Percentiles rank a stretch among this genome's conserved stretches.
These are phyloP conservation scores for Mortierella sp. DNA, from an alignment of 371 early-diverging fungal genomes.

Conservation along the genomic window DNA sequence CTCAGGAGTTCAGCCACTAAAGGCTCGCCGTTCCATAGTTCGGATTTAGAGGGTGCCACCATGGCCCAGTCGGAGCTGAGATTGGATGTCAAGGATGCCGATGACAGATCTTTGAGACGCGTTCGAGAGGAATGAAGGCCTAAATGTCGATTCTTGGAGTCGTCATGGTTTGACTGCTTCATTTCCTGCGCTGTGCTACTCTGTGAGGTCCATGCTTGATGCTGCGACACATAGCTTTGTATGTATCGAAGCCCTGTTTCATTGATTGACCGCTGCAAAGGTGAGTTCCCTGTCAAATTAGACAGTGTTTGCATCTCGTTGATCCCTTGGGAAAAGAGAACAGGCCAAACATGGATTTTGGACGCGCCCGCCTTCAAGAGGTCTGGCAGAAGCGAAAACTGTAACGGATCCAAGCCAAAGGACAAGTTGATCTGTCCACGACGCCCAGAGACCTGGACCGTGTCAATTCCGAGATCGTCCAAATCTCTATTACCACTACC, in stretches of 20 bases:
- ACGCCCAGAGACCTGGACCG: conserved; percentile 43
- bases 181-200: not conserved
- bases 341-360: conserved; percentile 36
- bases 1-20: conserved; percentile 31
- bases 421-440: conserved; percentile 35
- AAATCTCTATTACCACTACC: not conserved
- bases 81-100: conserved; percentile 33
- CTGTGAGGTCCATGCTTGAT: conserved; percentile 35
- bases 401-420: conserved; percentile 38
- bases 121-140: conserved; percentile 9
- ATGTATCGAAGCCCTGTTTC: conserved; percentile 42
- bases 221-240: conserved; percentile 37
- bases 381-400: conserved; percentile 48
- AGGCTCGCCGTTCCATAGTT: conserved; percentile 41
- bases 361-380: conserved; percentile 21
- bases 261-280: conserved; percentile 36
- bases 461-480: conserved; percentile 20
- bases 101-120: conserved; percentile 9
- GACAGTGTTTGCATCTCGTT: conserved; percentile 53
- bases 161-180: not conserved
- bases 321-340: conserved; percentile 50
- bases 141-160: conserved; percentile 5
- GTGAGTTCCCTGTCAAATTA: conserved; percentile 40
- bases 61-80: conserved; percentile 42
- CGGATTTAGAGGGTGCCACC: conserved; percentile 24